phyloP scores from a whole-genome alignment of 2,329 filamentous ascomycete genomes.

The Mycosphaerella sp. region DNA sequence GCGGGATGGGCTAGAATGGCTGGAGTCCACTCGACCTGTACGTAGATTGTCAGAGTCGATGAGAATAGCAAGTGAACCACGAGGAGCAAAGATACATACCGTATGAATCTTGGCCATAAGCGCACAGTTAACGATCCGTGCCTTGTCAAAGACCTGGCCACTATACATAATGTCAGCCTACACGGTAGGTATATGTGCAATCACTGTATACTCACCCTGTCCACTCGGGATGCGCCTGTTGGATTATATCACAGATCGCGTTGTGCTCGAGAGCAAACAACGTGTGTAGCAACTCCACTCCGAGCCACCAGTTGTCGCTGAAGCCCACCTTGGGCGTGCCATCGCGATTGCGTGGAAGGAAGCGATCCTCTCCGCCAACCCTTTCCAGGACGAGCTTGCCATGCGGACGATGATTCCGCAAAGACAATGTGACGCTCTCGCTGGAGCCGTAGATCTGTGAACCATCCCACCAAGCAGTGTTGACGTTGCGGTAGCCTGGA shows the following conservation, averaged over 20 bases:
- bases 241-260: constrained; percentile 39
- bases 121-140: constrained; percentile 42
- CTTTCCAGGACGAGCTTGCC: constrained; percentile 39
- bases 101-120: constrained; percentile 49
- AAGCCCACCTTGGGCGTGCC: constrained; percentile 42
- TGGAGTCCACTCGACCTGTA: no score
- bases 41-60: no score
- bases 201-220: constrained; percentile 14
- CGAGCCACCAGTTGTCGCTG: constrained; percentile 44
- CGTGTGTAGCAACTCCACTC: constrained; percentile 44
- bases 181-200: background rate
- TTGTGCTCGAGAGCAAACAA: constrained; percentile 46
- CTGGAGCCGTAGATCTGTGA: constrained; percentile 44
- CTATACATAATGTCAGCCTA: background rate
- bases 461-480: constrained; percentile 45
- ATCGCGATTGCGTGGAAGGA: constrained; percentile 38
- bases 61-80: constrained; percentile 45
- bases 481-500: constrained; percentile 41
- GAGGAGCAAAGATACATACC: constrained; percentile 30
- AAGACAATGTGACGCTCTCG: constrained; percentile 34
- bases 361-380: constrained; percentile 31
- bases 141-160: constrained; percentile 43
- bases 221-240: constrained; percentile 36
- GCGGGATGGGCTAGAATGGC: constrained; percentile 38
- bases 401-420: constrained; percentile 35